Evolutionary conservation across 805 yeast genomes (phyloP).

Genomic region (Diddensiella transvaalensis): DNA sequence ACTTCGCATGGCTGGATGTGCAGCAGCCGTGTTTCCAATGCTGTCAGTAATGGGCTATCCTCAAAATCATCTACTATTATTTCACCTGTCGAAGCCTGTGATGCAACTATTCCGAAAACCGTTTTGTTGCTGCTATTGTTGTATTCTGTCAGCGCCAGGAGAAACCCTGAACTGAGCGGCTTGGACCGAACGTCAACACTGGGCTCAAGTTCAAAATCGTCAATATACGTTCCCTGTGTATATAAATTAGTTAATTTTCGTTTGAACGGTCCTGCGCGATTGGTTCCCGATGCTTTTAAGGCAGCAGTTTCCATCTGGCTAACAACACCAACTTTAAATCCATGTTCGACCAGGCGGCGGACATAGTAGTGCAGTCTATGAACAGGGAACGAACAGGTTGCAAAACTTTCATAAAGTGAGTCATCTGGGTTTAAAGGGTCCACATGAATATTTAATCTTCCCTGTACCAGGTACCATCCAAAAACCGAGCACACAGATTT

Average conservation of each 20-base stretch:
- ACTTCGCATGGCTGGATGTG: constrained; percentile 80
- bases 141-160: constrained; percentile 23
- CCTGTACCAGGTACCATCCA: constrained; percentile 65
- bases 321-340: constrained; percentile 81
- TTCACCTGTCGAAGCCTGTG: constrained; percentile 72
- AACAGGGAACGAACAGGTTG: constrained; percentile 85
- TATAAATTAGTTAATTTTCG: constrained; percentile 68
- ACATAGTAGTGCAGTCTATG: constrained; percentile 69
- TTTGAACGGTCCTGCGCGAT: constrained; percentile 56
- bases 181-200: neutral
- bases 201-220: constrained; percentile 41
- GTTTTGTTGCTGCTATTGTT: constrained; percentile 10
- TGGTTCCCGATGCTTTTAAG: constrained; percentile 52
- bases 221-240: constrained; percentile 81
- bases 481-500: constrained; percentile 54
- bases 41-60: constrained; percentile 55
- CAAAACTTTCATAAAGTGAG: constrained; percentile 52
- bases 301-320: constrained; percentile 82
- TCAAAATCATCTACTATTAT: constrained; percentile 65
- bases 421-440: constrained; percentile 44
- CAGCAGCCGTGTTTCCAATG: constrained; percentile 67
- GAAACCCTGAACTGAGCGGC: constrained; percentile 21
- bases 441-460: constrained; percentile 53
- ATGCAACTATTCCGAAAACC: constrained; percentile 54
- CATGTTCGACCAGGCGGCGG: constrained; percentile 64